These are phyloP conservation scores for Monosporascus sp. DNA, from an alignment of 2,329 filamentous ascomycete genomes.

Conservation along the genomic window DNA sequence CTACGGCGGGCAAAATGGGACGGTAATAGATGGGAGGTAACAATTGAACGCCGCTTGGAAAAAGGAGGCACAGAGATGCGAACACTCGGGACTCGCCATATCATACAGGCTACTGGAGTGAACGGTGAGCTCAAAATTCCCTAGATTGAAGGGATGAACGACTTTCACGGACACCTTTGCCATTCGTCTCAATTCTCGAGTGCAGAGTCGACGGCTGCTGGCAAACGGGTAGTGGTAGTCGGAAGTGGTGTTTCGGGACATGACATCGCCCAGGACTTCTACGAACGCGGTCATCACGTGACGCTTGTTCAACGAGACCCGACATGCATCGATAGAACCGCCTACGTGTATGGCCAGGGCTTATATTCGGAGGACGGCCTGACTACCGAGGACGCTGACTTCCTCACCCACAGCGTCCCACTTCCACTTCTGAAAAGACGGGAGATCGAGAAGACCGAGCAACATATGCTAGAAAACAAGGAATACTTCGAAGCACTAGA, in stretches of 20 bases:
- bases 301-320: slow-evolving; percentile 66
- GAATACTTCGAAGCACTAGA: slow-evolving; percentile 42
- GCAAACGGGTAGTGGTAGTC: slow-evolving; percentile 59
- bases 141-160: slow-evolving; percentile 39
- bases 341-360: background rate
- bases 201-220: slow-evolving; percentile 39
- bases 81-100: too few species aligned
- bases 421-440: too few species aligned
- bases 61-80: slow-evolving; percentile 10
- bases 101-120: too few species aligned
- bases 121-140: too few species aligned
- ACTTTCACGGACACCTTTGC: slow-evolving; percentile 55
- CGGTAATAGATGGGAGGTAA: slow-evolving; percentile 29
- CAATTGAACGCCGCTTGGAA: slow-evolving; percentile 52
- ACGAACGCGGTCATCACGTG: slow-evolving; percentile 60
- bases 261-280: slow-evolving; percentile 64
- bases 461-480: too few species aligned
- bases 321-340: slow-evolving; percentile 49
- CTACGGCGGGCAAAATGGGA: slow-evolving; percentile 45
- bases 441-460: too few species aligned
- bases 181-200: slow-evolving; percentile 56
- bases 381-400: too few species aligned
- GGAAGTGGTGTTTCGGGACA: slow-evolving; percentile 66
- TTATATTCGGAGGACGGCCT: background rate
- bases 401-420: too few species aligned